These are phyloP conservation scores for Amaranthus palmeri DNA, from an alignment of 148 eudicot species.

Conservation along the genomic window DNA sequence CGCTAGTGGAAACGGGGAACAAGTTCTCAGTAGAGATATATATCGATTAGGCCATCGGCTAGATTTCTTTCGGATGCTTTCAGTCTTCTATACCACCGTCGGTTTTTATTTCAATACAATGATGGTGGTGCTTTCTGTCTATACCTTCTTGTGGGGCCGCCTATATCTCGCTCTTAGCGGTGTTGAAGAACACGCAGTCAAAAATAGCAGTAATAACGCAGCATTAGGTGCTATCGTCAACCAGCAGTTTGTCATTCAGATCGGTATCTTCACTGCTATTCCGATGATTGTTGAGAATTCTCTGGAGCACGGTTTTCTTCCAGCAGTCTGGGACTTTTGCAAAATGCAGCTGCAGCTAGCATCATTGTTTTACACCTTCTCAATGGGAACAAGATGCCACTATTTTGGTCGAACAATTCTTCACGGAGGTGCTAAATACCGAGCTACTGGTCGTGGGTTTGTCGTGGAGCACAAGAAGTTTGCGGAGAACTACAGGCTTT, in stretches of 20 bases:
- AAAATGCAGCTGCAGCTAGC: slow-evolving; percentile 86
- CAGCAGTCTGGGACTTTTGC: slow-evolving; percentile 77
- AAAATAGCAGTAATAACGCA: slow-evolving; percentile 45
- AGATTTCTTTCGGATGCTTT: slow-evolving; percentile 94
- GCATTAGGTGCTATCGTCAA: slow-evolving; percentile 73
- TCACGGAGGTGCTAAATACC: slow-evolving; percentile 92
- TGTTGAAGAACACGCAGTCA: slow-evolving; percentile 42
- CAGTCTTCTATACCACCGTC: slow-evolving; percentile 78
- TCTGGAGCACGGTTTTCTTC: slow-evolving; percentile 85
- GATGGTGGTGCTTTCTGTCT: slow-evolving; percentile 73
- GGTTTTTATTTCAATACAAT: slow-evolving; percentile 80
- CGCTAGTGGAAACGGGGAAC: slow-evolving; percentile 98
- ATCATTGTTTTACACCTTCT: slow-evolving; percentile 77
- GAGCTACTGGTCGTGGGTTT: slow-evolving; percentile 94
- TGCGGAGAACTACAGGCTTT: slow-evolving; percentile 77
- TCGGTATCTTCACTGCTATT: slow-evolving; percentile 86
- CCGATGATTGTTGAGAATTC: slow-evolving; percentile 97
- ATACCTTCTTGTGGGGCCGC: slow-evolving; percentile 87
- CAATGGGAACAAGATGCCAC: slow-evolving; percentile 83
- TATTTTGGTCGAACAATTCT: slow-evolving; percentile 89
- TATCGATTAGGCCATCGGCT: slow-evolving; percentile 90
- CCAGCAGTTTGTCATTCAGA: slow-evolving; percentile 81
- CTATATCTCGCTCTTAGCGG: slow-evolving; percentile 91
- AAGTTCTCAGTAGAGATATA: slow-evolving; percentile 84
- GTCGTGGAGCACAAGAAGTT: slow-evolving; percentile 85